phyloP scores from a whole-genome alignment of 2,329 filamentous ascomycete species.

The Aureobasidium subglaciale region DNA sequence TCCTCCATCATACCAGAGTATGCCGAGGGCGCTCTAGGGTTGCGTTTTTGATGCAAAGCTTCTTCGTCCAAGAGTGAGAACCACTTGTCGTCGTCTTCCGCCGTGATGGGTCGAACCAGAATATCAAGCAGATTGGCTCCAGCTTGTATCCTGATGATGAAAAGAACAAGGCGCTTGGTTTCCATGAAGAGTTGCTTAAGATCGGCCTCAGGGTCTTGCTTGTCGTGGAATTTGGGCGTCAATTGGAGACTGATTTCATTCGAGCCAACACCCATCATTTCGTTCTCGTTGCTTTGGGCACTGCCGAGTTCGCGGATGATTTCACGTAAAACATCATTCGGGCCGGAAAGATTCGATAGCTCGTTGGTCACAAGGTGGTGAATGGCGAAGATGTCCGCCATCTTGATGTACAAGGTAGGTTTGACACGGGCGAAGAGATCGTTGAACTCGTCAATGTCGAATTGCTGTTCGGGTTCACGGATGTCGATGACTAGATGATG shows the following conservation, averaged over 20 bases:
- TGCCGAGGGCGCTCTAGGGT: constrained; percentile 15
- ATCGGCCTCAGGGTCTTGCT: constrained; percentile 88
- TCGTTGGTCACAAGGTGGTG: constrained; percentile 81
- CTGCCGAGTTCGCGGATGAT: constrained; percentile 90
- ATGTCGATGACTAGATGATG: constrained; percentile 62
- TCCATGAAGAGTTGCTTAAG: constrained; percentile 94
- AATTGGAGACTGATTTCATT: constrained; percentile 87
- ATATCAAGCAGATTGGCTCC: constrained; percentile 92
- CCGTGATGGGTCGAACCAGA: constrained; percentile 77
- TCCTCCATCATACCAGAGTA: constrained; percentile 18
- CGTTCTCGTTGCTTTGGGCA: constrained; percentile 91
- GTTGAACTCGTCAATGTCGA: constrained; percentile 98
- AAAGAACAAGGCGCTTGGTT: constrained; percentile 92
- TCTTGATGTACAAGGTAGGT: constrained; percentile 98
- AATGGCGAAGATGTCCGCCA: constrained; percentile 93
- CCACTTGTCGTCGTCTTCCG: constrained; percentile 89
- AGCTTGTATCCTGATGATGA: constrained; percentile 94
- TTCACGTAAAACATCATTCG: constrained; percentile 84
- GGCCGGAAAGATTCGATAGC: constrained; percentile 68
- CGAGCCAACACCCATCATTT: constrained; percentile 78
- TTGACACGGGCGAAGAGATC: constrained; percentile 95
- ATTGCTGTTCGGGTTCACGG: constrained; percentile 79
- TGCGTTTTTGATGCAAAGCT: constrained; percentile 49
- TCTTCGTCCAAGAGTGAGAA: constrained; percentile 73
- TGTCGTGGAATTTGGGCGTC: constrained; percentile 79